Percentiles rank a stretch among this genome's conserved stretches.
Conservation (phyloP, 179 eudicot species). For the Sideroxylon spinosum region DNA sequence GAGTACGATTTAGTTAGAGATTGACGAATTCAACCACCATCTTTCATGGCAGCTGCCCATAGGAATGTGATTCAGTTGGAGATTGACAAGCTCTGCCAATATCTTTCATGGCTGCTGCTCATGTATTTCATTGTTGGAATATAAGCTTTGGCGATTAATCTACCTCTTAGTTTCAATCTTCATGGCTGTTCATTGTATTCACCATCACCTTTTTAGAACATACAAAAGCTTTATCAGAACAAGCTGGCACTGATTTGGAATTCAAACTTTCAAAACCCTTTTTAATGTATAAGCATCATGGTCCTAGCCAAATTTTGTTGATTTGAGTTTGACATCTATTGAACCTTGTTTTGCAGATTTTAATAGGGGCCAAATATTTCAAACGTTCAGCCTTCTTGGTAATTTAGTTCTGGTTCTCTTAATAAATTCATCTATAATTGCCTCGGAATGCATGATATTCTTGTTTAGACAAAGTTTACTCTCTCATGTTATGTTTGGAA, state of each 20-base stretch:
- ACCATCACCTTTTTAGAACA: background rate
- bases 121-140: background rate
- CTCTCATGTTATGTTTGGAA: background rate
- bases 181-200: background rate
- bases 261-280: background rate
- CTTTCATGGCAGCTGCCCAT: no score
- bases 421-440: background rate
- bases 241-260: background rate
- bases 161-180: background rate
- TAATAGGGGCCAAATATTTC: background rate
- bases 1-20: background rate
- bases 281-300: background rate
- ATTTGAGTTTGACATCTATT: background rate
- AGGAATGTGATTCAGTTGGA: background rate
- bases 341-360: background rate
- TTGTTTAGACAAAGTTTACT: background rate
- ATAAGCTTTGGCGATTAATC: background rate
- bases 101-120: background rate
- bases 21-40: no score
- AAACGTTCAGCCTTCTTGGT: background rate
- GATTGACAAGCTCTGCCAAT: background rate
- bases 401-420: background rate
- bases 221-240: background rate
- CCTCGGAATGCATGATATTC: background rate
- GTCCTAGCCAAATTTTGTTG: background rate